Base-by-base conservation (phyloP, 129 eudicot species). In the Logfia minima region DNA sequence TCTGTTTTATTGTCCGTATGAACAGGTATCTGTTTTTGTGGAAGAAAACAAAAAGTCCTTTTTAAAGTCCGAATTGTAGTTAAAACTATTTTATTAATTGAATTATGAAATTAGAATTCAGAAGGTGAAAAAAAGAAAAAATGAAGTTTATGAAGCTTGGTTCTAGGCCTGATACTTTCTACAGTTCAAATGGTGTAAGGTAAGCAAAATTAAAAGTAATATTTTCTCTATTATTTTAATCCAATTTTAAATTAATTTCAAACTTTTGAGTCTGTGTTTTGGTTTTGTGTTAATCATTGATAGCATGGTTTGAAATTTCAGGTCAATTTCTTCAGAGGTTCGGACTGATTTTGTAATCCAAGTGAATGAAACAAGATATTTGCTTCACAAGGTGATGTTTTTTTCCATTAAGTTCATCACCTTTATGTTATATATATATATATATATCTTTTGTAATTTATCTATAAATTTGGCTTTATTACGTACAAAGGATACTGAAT, bases 91-190 rank as follows among this genome's bases (percentile, higher is more conserved):
- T 11, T 11, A 11, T 11, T 48, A 48, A 48, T 48, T 48, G 4
- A 48, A 48, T 48, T 4, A 14, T 59, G 26, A 59, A 10, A 21
- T 22, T 48, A 29, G 23, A 60, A 26, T 14, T 66, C 55, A 66
- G 19, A 80, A 74, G 70, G 65, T 58, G 76, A 58, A 68, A 22
- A 22, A 28, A 74, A 62, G 35, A 24, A 60, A 60, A 75, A 51
- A 94, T 94, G 99, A 94, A 94, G 97, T 94, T 94, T 68, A 94
- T 94, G 99, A 94, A 94, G 80, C 92, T 91, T 83, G 97, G 99
- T 66, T 87, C 92, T 61, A 75, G 88, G 11, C 92, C 97, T 35
- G 97, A 94, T 83, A 90, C 94, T 83, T 94, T 94, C 87, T 86
- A 83, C 75, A 94, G 86, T 51, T 77, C 87, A 68, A 92, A 91